Base-by-base conservation (phyloP, 225 moss, liverwort and hornwort genomes). In the Marchantia polymorpha region DNA sequence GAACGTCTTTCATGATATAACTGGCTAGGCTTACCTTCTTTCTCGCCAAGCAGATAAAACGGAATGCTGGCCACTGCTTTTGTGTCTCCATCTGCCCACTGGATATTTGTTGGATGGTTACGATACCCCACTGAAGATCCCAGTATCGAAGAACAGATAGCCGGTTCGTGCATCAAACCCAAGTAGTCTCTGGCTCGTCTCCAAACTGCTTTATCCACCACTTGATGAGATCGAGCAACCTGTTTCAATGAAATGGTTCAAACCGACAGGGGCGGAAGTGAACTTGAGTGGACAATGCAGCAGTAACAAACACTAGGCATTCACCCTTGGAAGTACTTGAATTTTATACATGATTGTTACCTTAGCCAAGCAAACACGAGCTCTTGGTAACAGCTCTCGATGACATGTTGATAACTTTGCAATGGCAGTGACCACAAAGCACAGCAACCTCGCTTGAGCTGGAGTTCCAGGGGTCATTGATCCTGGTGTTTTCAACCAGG, bases 121-220 rank as follows among this genome's bases (percentile, higher is more conserved):
- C 85, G 89, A 82, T 88, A 91, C 22, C 94, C 91, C 64, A 80
- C 53, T 3, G 94, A 84, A 48, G 95, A 90, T 54, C 97, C 95
- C 85, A 99, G 76, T 39, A 99, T 89, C 8, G 95, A 99, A 10
- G 93, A 92, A 82, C 92, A 99, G 77, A 95, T 92, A 17, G 93
- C 97, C 47, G 95, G 95, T 75, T 99, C 95, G 73, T 92, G 93
- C 97, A 95, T 93, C 3, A 99, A 88, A 39, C 97, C 95, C 80
- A 99, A 79, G 82, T 91, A 92, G 80, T 99, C 97, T 80, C 90
- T 89, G 74, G 95, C 95, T 30, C 97, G 91, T 78, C 87, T 89
- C 97, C 97, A 99, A 0, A 95, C 93, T 23, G 93, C 89, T 72
- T 83, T 88, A 69, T 99, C 95, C 81, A 99, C 75, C 16, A 93